Base-by-base conservation (phyloP, 208 protist species). In the Leishmania tropica region DNA sequence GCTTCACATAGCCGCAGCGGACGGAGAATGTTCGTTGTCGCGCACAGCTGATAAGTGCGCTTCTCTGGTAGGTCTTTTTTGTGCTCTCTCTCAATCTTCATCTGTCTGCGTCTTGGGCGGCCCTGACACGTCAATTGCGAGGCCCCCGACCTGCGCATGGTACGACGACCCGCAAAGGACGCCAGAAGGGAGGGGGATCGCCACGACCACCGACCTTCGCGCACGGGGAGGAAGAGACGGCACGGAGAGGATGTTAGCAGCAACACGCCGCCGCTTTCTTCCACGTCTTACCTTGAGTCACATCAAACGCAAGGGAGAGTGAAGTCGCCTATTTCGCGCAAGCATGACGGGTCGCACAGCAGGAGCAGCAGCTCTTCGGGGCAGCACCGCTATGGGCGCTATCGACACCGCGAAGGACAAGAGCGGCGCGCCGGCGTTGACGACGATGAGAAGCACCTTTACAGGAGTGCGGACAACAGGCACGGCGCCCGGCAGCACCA, bases 161-260 rank as follows among this genome's bases (percentile, higher is more conserved):
- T 21, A 21, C 68, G 19, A 64, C 40, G 48, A 76, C 47, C 15
- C 51, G 47, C 17, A 11, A 42, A 60, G n/a, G 73, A 42, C 17
- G 15, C 35, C 73, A 45, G 13, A 40, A 24, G 21, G 47, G 73
- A 62, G 51, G 73, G 51, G 11, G 35, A 76, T 62, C 28, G n/a
- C 40, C 51, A 31, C 51, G 31, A 47, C 73, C 47, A 35, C 31
- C 73, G 42, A 56, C 47, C 19, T 62, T 64, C 35, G 51, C 68
- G 21, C 68, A 53, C 68, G 68, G n/a, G 68, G 68, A 74, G 45
- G 68, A 74, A 28, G 40, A 48, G 68, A 19, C 68, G 45, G 21
- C 68, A 53, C 13, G 45, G 28, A 21, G 68, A 74, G 42, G 24
- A 74, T 15, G 73, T 24, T 3, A 60, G 31, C 73, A 56, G 7